A percentile compares a stretch with the other conserved stretches of the same genome.
phyloP scores from a whole-genome alignment of 2,329 filamentous ascomycete species.

The Phaeosphaeria sp. region DNA sequence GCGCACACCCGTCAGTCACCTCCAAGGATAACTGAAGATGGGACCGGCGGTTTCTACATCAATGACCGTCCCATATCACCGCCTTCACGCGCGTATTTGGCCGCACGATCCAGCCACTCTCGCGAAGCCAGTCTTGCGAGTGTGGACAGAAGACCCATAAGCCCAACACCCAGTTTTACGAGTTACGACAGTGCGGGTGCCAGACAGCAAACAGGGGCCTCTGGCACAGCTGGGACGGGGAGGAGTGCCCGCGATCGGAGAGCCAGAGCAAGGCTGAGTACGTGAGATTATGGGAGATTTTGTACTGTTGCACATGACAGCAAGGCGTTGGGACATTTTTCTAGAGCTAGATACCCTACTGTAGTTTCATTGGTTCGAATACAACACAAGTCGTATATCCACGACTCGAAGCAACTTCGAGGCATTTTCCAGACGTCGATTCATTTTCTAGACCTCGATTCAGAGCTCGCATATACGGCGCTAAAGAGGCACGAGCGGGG shows the following conservation, averaged over 20 bases:
- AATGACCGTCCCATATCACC: conserved; percentile 17
- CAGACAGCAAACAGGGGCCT: not conserved
- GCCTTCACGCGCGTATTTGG: conserved; percentile 16
- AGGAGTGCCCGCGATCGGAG: conserved; percentile 34
- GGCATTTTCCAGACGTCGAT: not conserved
- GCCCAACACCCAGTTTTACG: conserved; percentile 10
- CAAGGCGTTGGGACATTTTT: not conserved
- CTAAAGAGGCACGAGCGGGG: not conserved
- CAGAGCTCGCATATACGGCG: not conserved
- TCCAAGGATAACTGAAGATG: conserved; percentile 14
- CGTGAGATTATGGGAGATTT: not conserved
- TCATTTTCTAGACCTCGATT: no score
- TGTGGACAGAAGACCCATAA: conserved; percentile 10
- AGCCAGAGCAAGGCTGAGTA: conserved; percentile 20
- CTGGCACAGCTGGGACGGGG: conserved; percentile 21
- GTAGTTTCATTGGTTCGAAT: not conserved
- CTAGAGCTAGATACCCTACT: conserved; percentile 2
- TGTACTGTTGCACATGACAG: not conserved
- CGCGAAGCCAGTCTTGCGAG: conserved; percentile 18
- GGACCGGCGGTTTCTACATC: conserved; percentile 23
- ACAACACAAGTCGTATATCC: not conserved
- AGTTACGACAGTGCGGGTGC: conserved; percentile 6
- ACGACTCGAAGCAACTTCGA: not conserved
- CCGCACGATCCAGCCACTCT: conserved; percentile 2
- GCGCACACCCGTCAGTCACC: conserved; percentile 4